These are phyloP conservation scores for Fusarium longipes DNA, from an alignment of 2,329 filamentous ascomycete species.

Conservation along the genomic window DNA sequence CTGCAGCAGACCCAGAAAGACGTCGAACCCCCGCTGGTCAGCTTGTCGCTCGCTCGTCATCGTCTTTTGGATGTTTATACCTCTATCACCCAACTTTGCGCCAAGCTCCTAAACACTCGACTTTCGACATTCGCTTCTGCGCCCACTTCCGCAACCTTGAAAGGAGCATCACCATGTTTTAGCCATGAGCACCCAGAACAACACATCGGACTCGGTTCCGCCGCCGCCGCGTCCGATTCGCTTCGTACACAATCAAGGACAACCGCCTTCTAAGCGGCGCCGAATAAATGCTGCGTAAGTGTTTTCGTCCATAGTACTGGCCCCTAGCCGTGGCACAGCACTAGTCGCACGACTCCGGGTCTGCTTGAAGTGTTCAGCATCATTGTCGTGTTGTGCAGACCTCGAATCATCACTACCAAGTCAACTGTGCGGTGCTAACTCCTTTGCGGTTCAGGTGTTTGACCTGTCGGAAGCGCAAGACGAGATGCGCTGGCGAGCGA, in stretches of 20 bases:
- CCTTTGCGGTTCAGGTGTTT: slow-evolving; percentile 40
- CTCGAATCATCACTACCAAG: background rate
- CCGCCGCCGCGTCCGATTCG: slow-evolving; percentile 70
- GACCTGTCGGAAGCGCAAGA: slow-evolving; percentile 79
- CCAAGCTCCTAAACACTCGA: slow-evolving; percentile 13
- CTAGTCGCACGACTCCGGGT: background rate
- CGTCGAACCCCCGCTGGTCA: slow-evolving; percentile 37
- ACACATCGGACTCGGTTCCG: slow-evolving; percentile 54
- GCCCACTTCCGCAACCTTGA: slow-evolving; percentile 21
- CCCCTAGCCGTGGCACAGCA: background rate
- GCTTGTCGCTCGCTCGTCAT: slow-evolving; percentile 37
- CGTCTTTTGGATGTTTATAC: slow-evolving; percentile 17
- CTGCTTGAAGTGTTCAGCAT: background rate
- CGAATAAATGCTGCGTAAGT: slow-evolving; percentile 83
- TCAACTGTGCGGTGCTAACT: slow-evolving; percentile 27
- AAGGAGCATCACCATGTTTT: slow-evolving; percentile 52
- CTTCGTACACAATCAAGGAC: slow-evolving; percentile 85
- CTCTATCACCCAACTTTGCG: slow-evolving; percentile 32
- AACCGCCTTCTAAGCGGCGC: slow-evolving; percentile 81
- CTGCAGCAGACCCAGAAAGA: slow-evolving; percentile 31
- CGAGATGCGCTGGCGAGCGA: slow-evolving; percentile 78
- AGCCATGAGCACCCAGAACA: slow-evolving; percentile 61
- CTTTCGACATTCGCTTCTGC: slow-evolving; percentile 21
- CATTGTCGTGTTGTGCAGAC: background rate
- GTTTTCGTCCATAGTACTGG: background rate